Base-by-base conservation (phyloP, 352 stramenopile genomes). In the Phytophthora syringae region DNA sequence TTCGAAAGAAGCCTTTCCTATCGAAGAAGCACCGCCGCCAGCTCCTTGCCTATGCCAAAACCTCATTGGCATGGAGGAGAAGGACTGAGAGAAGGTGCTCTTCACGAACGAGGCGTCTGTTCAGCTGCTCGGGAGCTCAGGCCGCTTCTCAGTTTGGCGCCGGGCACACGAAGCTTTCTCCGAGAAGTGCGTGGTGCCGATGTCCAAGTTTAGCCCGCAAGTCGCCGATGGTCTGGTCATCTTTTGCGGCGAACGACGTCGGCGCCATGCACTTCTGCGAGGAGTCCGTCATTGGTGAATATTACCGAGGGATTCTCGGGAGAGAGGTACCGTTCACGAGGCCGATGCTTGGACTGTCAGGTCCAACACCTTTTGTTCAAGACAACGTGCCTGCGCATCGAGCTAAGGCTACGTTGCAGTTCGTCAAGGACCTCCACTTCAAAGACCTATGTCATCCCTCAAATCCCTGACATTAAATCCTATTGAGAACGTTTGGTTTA, bases 401-500 rank as follows among this genome's bases (percentile, higher is more conserved):
- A 11, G 49, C 58, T 7, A 66, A 59, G 58, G 15, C 30, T 1
- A 45, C 24, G 5, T 28, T 5, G 10, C 40, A 20, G 10, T 56
- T 42, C 32, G 3, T 50, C 7, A 24, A 47, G 20, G 28, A 42
- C 5, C 27, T 64, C 9, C 5, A 32, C 18, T 21, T 42, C 1
- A 42, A 42, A 13, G 18, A 40, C 18, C 22, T 58, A 1, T 15
- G 47, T 2, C 47, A 64, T 21, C 58, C 56, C 36, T 15, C 56
- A 64, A 21, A 57, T 37, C 42, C 28, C 51, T 22, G 37, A 66
- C 21, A 37, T 66, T 6, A n/a, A 57, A 66, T 24, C 58, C 40
- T 0, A 66, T 59, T 24, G 48, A 66, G 44, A 66, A 53, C 30
- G 18, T 66, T 2, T 59, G 27, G 28, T 10, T 9, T 2, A 42